Conservation (phyloP, 2,329 filamentous ascomycete species). For the Reticulascus tulasneorum region DNA sequence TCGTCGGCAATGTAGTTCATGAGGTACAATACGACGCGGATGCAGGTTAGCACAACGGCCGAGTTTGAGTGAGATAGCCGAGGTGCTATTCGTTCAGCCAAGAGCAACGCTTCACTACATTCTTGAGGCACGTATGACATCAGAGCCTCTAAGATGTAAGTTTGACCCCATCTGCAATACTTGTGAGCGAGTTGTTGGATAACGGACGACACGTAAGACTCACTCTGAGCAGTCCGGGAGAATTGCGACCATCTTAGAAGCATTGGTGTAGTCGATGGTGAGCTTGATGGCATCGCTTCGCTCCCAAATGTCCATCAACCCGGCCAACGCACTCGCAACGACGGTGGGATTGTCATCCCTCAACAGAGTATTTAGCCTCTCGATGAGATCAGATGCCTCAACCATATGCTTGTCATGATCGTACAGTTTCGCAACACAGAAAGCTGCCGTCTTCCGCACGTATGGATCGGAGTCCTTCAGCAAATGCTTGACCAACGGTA, state of each 20-base stretch:
- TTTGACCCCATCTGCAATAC: slow-evolving; percentile 82
- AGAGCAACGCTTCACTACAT: slow-evolving; percentile 76
- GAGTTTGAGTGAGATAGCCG: slow-evolving; percentile 96
- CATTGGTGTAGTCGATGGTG: slow-evolving; percentile 95
- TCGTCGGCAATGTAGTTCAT: slow-evolving; percentile 98
- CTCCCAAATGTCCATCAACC: slow-evolving; percentile 97
- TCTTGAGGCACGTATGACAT: slow-evolving; percentile 98
- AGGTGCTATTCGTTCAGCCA: slow-evolving; percentile 93
- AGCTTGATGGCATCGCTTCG: slow-evolving; percentile 95
- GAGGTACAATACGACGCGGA: slow-evolving; percentile 91
- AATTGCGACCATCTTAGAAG: slow-evolving; percentile 97
- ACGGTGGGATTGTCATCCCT: slow-evolving; percentile 97
- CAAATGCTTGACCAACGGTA: slow-evolving; percentile 77
- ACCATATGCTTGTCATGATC: slow-evolving; percentile 91
- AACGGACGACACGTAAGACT: slow-evolving; percentile 27
- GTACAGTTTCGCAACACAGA: slow-evolving; percentile 95
- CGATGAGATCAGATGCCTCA: slow-evolving; percentile 87
- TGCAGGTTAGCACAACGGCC: slow-evolving; percentile 91
- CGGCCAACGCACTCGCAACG: slow-evolving; percentile 86
- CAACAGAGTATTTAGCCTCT: slow-evolving; percentile 81
- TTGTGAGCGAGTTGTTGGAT: slow-evolving; percentile 4
- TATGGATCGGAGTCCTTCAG: slow-evolving; percentile 89
- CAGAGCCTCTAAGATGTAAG: slow-evolving; percentile 93
- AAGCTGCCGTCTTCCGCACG: slow-evolving; percentile 94
- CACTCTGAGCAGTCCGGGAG: slow-evolving; percentile 95